Evolutionary conservation across 169 alveolate species (phyloP).

Genomic region (Theileria annulata): DNA sequence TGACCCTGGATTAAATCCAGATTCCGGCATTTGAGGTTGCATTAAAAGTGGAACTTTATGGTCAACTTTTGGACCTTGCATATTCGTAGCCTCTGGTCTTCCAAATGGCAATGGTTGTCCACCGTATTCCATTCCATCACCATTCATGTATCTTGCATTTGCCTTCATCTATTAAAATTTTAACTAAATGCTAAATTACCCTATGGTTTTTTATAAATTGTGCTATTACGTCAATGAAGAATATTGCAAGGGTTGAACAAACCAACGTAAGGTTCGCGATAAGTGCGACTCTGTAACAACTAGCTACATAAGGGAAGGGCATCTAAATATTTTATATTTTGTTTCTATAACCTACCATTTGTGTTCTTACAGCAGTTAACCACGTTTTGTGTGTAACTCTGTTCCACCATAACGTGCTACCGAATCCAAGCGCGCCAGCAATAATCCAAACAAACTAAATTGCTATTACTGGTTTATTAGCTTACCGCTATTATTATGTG

Average conservation of each 20-base stretch:
- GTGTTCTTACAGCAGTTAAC: constrained; percentile 22
- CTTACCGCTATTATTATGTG: constrained; percentile 46
- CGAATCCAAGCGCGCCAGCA: constrained; percentile 30
- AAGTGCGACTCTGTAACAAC: constrained; percentile 8
- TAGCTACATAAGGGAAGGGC: constrained; percentile 41
- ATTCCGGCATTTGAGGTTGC: constrained; percentile 17
- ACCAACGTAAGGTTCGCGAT: constrained; percentile 20
- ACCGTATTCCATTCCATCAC: constrained; percentile 17
- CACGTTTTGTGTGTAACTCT: constrained; percentile 34
- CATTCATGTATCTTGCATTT: constrained; percentile 20
- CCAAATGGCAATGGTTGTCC: constrained; percentile 35
- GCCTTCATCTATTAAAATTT: constrained; percentile 7
- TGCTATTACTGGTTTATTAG: background rate
- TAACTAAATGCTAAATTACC: background rate
- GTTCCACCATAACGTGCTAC: constrained; percentile 30
- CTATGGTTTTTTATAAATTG: constrained; percentile 7
- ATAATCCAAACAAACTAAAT: constrained; percentile 47
- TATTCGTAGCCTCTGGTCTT: constrained; percentile 16
- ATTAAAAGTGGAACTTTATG: background rate
- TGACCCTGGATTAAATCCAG: constrained; percentile 58
- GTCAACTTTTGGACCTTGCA: constrained; percentile 8
- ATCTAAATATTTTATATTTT: constrained; percentile 13
- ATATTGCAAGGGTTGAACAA: constrained; percentile 18
- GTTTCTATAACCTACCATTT: constrained; percentile 39
- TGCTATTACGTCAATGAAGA: background rate